These are phyloP conservation scores for Diutina scorzettiae DNA, from an alignment of 1,139 yeast species.

Conservation along the genomic window DNA sequence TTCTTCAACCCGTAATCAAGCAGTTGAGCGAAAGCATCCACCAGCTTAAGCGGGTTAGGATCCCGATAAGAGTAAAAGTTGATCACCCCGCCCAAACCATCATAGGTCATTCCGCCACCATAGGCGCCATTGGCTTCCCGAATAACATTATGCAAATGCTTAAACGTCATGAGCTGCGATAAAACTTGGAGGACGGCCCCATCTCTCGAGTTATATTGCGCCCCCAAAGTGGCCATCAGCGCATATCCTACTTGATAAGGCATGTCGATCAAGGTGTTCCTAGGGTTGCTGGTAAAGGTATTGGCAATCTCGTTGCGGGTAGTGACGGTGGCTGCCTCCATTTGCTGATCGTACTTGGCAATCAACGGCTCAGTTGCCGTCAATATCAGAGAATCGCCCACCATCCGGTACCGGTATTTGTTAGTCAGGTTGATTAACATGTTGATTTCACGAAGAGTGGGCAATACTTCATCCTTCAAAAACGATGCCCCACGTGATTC, in stretches of 20 bases:
- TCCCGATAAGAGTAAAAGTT: constrained; percentile 87
- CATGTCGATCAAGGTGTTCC: constrained; percentile 41
- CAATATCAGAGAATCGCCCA: constrained; percentile 40
- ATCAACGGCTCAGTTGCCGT: constrained; percentile 30
- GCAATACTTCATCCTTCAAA: constrained; percentile 43
- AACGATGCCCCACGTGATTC: constrained; percentile 41
- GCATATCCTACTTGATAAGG: constrained; percentile 90
- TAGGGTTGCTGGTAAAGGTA: constrained; percentile 7
- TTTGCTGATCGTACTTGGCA: constrained; percentile 20
- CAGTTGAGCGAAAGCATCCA: constrained; percentile 48
- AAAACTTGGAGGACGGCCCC: constrained; percentile 81
- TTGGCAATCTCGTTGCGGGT: constrained; percentile 7
- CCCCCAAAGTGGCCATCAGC: constrained; percentile 57
- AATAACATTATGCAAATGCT: constrained; percentile 76
- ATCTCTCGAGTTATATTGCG: constrained; percentile 55
- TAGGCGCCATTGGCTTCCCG: constrained; percentile 97
- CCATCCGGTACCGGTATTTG: constrained; percentile 42
- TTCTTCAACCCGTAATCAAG: not conserved
- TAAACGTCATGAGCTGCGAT: constrained; percentile 70
- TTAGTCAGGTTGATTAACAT: constrained; percentile 16
- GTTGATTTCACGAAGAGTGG: constrained; percentile 48
- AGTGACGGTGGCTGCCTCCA: constrained; percentile 7
- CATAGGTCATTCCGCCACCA: constrained; percentile 87
- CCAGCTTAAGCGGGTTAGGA: constrained; percentile 70
- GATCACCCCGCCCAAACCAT: constrained; percentile 71